phyloP scores from a whole-genome alignment of 495 filamentous ascomycete species.

The Lichina pygmaea region DNA sequence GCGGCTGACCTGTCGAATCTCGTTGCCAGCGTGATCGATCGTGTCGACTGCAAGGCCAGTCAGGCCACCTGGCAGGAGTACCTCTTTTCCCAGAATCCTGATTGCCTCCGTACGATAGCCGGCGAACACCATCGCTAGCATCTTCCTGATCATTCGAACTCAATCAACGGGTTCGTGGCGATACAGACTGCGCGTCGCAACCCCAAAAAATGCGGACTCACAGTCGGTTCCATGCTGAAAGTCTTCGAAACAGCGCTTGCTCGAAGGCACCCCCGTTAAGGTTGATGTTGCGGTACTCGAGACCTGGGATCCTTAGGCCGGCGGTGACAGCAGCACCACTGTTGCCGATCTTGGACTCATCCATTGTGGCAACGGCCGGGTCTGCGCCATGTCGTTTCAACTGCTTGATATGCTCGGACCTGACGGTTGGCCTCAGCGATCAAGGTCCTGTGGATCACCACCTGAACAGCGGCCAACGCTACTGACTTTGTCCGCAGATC shows the following conservation, averaged over 20 bases:
- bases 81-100: constrained; percentile 32
- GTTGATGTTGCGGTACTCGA: constrained; percentile 33
- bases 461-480: neutral
- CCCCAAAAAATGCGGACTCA: constrained; percentile 7
- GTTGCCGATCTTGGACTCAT: constrained; percentile 14
- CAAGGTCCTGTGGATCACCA: neutral
- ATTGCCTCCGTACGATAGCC: constrained; percentile 44
- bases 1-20: constrained; percentile 24
- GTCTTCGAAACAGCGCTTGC: constrained; percentile 31
- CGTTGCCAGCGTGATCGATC: constrained; percentile 29
- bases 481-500: constrained; percentile 50
- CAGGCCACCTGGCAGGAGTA: constrained; percentile 41
- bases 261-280: constrained; percentile 52
- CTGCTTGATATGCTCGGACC: constrained; percentile 47
- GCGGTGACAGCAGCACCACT: constrained; percentile 8
- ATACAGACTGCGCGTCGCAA: neutral
- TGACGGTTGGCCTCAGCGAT: constrained; percentile 5
- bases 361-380: constrained; percentile 11
- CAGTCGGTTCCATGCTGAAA: constrained; percentile 42
- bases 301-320: constrained; percentile 27
- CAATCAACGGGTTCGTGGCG: neutral
- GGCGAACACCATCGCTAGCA: constrained; percentile 28
- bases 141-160: constrained; percentile 17
- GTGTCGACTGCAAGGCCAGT: constrained; percentile 36
- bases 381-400: constrained; percentile 28